Percentiles rank a stretch among this genome's conserved stretches.
Conservation (phyloP, 2,329 filamentous ascomycete species). For the Aspergillus melleus region DNA sequence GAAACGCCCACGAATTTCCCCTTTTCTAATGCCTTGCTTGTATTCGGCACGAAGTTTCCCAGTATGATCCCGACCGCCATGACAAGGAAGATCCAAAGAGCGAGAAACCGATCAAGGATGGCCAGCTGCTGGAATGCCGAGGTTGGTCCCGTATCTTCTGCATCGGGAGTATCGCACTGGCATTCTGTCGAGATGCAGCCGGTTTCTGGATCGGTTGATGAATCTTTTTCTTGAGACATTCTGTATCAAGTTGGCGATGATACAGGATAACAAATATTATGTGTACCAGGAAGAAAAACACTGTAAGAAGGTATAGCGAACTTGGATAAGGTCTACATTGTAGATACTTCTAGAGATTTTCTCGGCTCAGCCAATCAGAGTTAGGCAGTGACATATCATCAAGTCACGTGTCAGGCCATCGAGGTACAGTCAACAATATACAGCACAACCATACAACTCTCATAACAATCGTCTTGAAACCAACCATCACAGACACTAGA, state of each 20-base stretch:
- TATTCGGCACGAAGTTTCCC: conserved; percentile 69
- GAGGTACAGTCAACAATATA: neutral
- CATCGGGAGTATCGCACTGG: neutral
- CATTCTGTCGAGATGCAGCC: conserved; percentile 2
- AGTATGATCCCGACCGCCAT: conserved; percentile 74
- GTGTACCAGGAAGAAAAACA: too few relatives aligned
- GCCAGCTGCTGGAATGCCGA: conserved; percentile 22
- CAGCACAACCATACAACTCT: neutral
- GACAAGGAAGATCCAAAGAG: conserved; percentile 72
- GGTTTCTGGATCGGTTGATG: conserved; percentile 11
- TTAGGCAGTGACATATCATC: conserved; percentile 8
- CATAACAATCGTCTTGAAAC: too few relatives aligned
- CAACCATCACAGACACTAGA: too few relatives aligned
- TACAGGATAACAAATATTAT: neutral
- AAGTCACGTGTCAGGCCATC: neutral
- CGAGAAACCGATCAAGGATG: conserved; percentile 23
- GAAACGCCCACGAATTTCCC: conserved; percentile 72
- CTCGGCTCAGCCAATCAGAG: conserved; percentile 7
- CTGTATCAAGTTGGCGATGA: neutral
- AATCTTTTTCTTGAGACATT: conserved; percentile 6
- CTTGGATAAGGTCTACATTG: neutral
- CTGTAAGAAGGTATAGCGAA: neutral
- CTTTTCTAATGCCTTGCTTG: conserved; percentile 61
- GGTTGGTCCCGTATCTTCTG: conserved; percentile 6
- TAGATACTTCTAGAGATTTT: too few relatives aligned